A percentile compares a stretch with the other conserved stretches of the same genome.
Evolutionary conservation across 2,329 filamentous ascomycete genomes (phyloP).

Genomic region (Graphium sp.): DNA sequence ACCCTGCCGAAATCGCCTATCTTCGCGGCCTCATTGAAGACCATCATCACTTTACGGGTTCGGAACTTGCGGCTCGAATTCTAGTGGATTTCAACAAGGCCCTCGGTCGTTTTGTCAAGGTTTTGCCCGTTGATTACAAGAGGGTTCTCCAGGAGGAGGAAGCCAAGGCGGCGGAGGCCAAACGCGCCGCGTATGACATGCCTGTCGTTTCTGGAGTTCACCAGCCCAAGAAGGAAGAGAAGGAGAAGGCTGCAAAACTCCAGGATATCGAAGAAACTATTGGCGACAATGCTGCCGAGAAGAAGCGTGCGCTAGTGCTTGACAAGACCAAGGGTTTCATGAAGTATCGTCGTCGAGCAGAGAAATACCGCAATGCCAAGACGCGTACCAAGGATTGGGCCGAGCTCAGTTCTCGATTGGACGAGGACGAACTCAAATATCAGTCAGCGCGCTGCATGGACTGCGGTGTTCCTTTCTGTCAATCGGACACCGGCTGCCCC

Average conservation of each 20-base stretch:
- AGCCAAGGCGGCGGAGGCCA: constrained; percentile 68
- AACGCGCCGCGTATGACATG: constrained; percentile 68
- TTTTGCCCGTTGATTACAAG: constrained; percentile 92
- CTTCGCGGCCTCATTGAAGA: constrained; percentile 87
- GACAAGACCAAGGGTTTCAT: constrained; percentile 97
- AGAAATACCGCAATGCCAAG: constrained; percentile 80
- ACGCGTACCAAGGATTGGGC: constrained; percentile 86
- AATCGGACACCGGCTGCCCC: constrained; percentile 88
- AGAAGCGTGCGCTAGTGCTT: constrained; percentile 78
- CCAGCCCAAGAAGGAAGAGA: constrained; percentile 38
- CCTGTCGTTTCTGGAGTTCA: constrained; percentile 53
- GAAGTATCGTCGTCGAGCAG: constrained; percentile 83
- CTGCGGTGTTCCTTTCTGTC: constrained; percentile 95
- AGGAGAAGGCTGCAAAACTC: constrained; percentile 55
- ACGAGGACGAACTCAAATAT: constrained; percentile 91
- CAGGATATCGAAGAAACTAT: constrained; percentile 86
- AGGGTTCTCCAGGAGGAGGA: constrained; percentile 76
- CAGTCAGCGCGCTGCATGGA: constrained; percentile 97
- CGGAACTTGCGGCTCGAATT: constrained; percentile 82
- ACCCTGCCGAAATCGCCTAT: constrained; percentile 77
- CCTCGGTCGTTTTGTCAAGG: constrained; percentile 80
- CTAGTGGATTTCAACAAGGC: constrained; percentile 91
- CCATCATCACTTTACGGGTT: constrained; percentile 94
- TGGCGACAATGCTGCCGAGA: constrained; percentile 68
- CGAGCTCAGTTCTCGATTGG: constrained; percentile 72